Conservation (phyloP, 768 basidiomycete genomes). For the Wakefieldia striispora region DNA sequence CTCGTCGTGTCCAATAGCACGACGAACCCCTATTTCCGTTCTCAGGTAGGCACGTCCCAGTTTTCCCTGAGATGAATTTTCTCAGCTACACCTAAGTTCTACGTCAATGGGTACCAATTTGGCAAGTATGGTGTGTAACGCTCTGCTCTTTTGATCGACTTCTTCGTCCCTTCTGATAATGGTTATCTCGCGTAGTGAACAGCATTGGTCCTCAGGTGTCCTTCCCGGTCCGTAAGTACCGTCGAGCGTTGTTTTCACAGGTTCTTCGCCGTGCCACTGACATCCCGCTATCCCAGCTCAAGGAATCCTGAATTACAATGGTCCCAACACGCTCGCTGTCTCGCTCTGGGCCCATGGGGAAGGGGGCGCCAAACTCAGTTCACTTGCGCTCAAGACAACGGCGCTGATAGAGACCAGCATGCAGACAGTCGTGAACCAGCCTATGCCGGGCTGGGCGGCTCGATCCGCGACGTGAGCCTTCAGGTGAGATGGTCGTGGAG, state of each 20-base stretch:
- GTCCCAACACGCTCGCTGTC: constrained; percentile 45
- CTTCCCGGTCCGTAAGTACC: constrained; percentile 29
- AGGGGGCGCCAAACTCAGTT: constrained; percentile 42
- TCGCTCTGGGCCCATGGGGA: constrained; percentile 45
- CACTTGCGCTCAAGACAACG: constrained; percentile 37
- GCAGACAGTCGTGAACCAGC: constrained; percentile 23
- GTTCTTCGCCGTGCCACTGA: background rate
- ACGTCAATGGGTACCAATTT: constrained; percentile 28
- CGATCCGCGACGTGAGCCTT: constrained; percentile 14
- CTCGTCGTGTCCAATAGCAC: constrained; percentile 46
- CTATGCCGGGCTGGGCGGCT: constrained; percentile 25
- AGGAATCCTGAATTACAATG: constrained; percentile 50
- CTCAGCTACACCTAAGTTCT: constrained; percentile 15
- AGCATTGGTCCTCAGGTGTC: constrained; percentile 23
- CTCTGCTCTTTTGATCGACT: too few species aligned
- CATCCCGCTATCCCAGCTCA: constrained; percentile 34
- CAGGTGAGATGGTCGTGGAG: background rate
- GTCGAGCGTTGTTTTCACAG: background rate
- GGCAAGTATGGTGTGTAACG: constrained; percentile 24
- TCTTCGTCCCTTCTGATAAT: background rate
- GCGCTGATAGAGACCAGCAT: constrained; percentile 29
- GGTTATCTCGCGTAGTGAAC: constrained; percentile 12
- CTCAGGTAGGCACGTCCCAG: constrained; percentile 12
- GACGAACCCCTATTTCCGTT: constrained; percentile 42
- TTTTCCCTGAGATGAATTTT: background rate